phyloP scores from a whole-genome alignment of 805 yeast genomes.

The Dipodascus geniculatus region DNA sequence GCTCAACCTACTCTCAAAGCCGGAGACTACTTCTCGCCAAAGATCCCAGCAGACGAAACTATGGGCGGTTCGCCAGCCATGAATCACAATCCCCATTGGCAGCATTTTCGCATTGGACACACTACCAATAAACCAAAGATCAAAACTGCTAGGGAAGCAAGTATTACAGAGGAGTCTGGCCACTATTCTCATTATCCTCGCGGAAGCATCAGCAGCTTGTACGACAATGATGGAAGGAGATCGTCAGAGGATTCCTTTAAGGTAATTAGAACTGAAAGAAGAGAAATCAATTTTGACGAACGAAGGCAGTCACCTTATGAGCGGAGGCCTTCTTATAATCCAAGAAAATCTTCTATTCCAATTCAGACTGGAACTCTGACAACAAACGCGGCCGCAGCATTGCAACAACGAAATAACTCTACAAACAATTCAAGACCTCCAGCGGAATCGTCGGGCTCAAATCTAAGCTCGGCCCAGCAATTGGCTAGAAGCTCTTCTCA shows the following conservation, averaged over 20 bases:
- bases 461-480: not conserved
- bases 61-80: not conserved
- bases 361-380: not conserved
- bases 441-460: not conserved
- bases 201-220: not conserved
- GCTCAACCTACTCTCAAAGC: constrained; percentile 12
- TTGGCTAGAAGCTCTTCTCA: constrained; percentile 7
- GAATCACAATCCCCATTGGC: not conserved
- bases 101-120: not conserved
- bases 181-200: not conserved
- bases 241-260: constrained; percentile 39
- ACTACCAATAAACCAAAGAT: not conserved
- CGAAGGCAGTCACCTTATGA: constrained; percentile 65
- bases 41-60: not conserved
- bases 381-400: not conserved
- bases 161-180: not conserved
- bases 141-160: not conserved
- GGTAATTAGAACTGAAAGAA: constrained; percentile 47
- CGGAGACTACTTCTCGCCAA: not conserved
- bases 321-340: constrained; percentile 5
- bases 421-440: not conserved
- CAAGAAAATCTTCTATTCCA: not conserved
- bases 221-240: not conserved
- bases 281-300: constrained; percentile 72
- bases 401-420: not conserved